Evolutionary conservation across 768 basidiomycete genomes (phyloP), one percentile per base, ranked within the genome.

Genomic region (Pisolithus orientalis): DNA sequence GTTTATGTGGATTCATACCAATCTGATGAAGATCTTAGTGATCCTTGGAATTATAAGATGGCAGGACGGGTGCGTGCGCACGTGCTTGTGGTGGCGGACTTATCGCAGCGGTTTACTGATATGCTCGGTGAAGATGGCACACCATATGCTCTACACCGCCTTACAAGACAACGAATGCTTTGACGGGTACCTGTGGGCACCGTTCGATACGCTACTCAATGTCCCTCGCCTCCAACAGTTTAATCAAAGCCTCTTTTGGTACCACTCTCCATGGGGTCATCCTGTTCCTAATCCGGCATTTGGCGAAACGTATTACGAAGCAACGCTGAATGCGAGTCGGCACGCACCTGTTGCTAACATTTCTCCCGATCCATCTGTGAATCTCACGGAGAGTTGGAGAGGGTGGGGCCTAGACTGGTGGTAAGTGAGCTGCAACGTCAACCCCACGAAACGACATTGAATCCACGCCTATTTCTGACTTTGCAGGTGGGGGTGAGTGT

Each of bases 121-220:
- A 61, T 38, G 16, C 14, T 44, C 17, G 13, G 37, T 28, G 16
- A 13, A 65, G 66, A 74, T 77, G 78, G 78, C 76, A 6, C 77
- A 79, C 50, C 78, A 79, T 53, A 79, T 78, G 76, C 65, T 79
- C 9, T 76, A 75, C 56, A 79, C 75, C 4, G 75, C 70, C 32
- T 48, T 79, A 50, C 64, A 64, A 42, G 74, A 72, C 45, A 58
- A 74, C 47, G 65, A 59, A 11, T 79, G 77, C 57, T 79, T 79
- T 57, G 65, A 74, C 29, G 77, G 77, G 5, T 78, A 78, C 58
- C 70, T 79, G 14, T 78, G 77, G 77, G 76, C 72, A 38, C 77
- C 78, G 14, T 78, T 79, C 52, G 75, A 79, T 54, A 74, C 77
- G 6, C 60, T 79, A 17, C 65, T 79, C 46, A 79, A 79, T 51